Conservation (phyloP, 345 rosid species). For the Microthlaspi erraticum region DNA sequence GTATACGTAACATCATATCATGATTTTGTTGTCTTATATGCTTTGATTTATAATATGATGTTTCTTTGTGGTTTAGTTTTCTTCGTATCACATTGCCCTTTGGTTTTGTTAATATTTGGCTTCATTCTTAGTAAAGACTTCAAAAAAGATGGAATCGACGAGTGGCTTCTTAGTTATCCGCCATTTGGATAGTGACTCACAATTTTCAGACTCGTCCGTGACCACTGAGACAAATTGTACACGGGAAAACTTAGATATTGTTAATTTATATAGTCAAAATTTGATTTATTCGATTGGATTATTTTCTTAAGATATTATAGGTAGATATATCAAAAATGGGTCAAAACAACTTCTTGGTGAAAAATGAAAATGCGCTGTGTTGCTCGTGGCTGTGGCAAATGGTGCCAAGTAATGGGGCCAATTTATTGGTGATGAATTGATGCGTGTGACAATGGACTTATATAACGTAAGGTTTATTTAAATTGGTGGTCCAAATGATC, state of each 20-base stretch:
- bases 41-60: not conserved
- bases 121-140: too few relatives aligned
- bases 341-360: slow-evolving; percentile 23
- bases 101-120: not conserved
- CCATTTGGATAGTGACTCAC: not conserved
- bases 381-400: slow-evolving; percentile 27
- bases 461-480: slow-evolving; percentile 8
- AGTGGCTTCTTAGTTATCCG: not conserved
- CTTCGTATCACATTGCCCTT: not conserved
- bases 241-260: not conserved
- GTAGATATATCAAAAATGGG: not conserved
- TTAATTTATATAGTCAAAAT: not conserved
- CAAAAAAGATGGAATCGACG: too few relatives aligned
- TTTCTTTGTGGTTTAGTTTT: not conserved
- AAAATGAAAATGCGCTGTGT: slow-evolving; percentile 10
- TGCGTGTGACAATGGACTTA: slow-evolving; percentile 15
- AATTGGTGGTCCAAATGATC: slow-evolving; percentile 1
- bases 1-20: not conserved
- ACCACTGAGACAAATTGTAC: not conserved
- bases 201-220: too few relatives aligned
- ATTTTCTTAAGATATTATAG: not conserved
- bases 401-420: slow-evolving; percentile 35
- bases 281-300: not conserved
- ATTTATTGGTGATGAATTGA: slow-evolving; percentile 16
- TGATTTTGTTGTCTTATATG: not conserved